Conservation (phyloP, 2,329 filamentous ascomycete species). For the Aspergillus felis region DNA sequence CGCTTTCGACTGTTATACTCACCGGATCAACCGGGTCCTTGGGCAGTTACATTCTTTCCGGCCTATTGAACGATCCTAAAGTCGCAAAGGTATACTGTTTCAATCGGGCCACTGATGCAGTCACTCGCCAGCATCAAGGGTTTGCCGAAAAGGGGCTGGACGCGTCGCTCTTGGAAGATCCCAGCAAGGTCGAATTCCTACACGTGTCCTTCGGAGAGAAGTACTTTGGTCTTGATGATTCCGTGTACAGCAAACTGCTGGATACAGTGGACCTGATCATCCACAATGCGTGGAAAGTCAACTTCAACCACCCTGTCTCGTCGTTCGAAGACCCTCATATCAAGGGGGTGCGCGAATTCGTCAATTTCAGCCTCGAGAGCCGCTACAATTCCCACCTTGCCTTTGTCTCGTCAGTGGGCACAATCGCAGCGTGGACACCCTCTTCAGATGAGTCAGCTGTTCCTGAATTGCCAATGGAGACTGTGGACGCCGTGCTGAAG, state of each 20-base stretch:
- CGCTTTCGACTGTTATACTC: neutral
- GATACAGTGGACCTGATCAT: constrained; percentile 17
- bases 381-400: constrained; percentile 15
- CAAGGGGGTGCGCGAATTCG: constrained; percentile 4
- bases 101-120: neutral
- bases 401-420: constrained; percentile 25
- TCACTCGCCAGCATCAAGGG: neutral
- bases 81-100: constrained; percentile 5
- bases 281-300: constrained; percentile 31
- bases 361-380: constrained; percentile 21
- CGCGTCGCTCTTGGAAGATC: neutral
- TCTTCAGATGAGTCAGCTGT: constrained; percentile 5
- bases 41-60: constrained; percentile 1
- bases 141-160: neutral
- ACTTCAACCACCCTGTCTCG: constrained; percentile 27
- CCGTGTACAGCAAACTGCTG: constrained; percentile 10
- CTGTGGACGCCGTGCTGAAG: constrained; percentile 20
- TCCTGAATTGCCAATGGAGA: constrained; percentile 2
- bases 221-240: neutral
- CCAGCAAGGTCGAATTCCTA: neutral
- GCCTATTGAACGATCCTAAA: neutral
- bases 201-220: neutral
- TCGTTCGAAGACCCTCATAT: constrained; percentile 22
- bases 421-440: constrained; percentile 18
- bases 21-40: constrained; percentile 5